Evolutionary conservation across 805 yeast genomes (phyloP).

Genomic region (Crinitomyces ghanaensis): DNA sequence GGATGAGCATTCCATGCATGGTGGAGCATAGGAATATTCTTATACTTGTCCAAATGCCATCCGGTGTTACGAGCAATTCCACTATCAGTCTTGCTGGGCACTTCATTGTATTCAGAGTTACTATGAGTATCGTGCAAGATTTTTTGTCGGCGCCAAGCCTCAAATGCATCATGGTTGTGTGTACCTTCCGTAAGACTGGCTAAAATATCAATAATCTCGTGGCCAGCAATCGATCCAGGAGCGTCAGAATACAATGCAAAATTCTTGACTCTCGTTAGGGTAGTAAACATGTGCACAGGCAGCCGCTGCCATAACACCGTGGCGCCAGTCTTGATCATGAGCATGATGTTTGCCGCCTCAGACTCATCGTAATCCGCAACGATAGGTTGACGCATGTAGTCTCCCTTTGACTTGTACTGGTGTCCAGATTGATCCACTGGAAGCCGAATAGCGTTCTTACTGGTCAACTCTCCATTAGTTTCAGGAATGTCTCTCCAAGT

Average conservation of each 20-base stretch:
- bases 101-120: constrained; percentile 11
- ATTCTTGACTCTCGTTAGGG: constrained; percentile 23
- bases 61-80: constrained; percentile 15
- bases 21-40: constrained; percentile 27
- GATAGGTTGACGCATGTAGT: constrained; percentile 15
- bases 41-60: constrained; percentile 27
- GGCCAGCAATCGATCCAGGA: constrained; percentile 22
- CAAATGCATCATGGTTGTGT: constrained; percentile 10
- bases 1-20: constrained; percentile 25
- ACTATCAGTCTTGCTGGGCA: no score
- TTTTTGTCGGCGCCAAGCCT: constrained; percentile 19
- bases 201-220: constrained; percentile 24
- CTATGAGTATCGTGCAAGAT: constrained; percentile 16
- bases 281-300: constrained; percentile 26
- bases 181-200: constrained; percentile 14
- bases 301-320: constrained; percentile 26
- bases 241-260: constrained; percentile 27
- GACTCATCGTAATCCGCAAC: constrained; percentile 17
- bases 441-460: neutral
- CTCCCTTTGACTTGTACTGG: constrained; percentile 3
- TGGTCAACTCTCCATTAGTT: neutral
- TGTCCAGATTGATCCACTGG: neutral
- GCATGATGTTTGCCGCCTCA: no score
- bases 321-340: constrained; percentile 28
- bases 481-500: constrained; percentile 5